Evolutionary conservation across 164 flowering plant species (phyloP).

Genomic region (Buxus sempervirens): DNA sequence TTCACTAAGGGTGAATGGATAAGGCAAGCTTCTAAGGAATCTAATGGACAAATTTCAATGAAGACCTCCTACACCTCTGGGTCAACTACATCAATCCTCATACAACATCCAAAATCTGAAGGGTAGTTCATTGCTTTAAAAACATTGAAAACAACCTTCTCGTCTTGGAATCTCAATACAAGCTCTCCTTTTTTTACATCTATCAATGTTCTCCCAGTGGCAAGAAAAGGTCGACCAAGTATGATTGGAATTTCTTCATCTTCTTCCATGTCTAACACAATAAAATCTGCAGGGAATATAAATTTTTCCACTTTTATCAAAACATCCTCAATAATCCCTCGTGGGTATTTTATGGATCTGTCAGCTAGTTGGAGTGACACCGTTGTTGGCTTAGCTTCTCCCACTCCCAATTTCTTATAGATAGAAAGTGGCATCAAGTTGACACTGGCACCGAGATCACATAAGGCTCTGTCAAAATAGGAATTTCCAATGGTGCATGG

Average conservation of each 20-base stretch:
- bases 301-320: constrained; percentile 11
- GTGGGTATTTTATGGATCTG: not conserved
- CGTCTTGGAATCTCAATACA: not conserved
- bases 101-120: not conserved
- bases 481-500: constrained; percentile 8
- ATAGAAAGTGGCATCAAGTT: constrained; percentile 13
- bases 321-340: constrained; percentile 4
- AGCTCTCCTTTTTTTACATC: constrained; percentile 9
- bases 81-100: not conserved
- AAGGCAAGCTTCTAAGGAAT: no score
- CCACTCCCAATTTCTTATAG: not conserved
- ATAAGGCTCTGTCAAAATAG: not conserved
- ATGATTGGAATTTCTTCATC: constrained; percentile 2
- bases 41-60: not conserved
- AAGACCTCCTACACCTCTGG: not conserved
- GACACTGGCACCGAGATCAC: constrained; percentile 11
- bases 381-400: not conserved
- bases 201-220: not conserved
- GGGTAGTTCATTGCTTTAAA: not conserved
- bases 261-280: constrained; percentile 16
- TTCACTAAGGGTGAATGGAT: no score
- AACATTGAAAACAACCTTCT: not conserved
- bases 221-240: constrained; percentile 12
- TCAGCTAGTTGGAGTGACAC: not conserved
- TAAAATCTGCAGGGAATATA: constrained; percentile 11